Base-by-base conservation (phyloP, 345 rosid species). In the Euphorbia lathyris region DNA sequence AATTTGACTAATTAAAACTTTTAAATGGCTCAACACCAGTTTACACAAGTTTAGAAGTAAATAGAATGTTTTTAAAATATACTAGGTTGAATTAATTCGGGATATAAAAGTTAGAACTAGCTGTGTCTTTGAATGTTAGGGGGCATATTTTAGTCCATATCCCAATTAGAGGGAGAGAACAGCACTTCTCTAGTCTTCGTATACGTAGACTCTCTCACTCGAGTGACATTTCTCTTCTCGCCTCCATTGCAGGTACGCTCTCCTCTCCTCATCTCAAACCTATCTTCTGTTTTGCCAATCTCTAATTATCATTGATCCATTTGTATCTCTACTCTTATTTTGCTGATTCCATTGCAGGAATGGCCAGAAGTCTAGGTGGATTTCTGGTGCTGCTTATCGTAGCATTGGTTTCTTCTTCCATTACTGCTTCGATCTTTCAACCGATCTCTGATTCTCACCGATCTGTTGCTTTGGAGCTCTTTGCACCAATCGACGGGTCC, bases 371-470 rank as follows among this genome's bases (percentile, higher is more conserved):
- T 74, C 76, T 66, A 19, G 71, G 64, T 5, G 62, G 82, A 61
- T 86, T 82, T 77, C 77, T 85, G 65, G 75, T 81, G 20, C 58
- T 85, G 45, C 42, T 84, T 26, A 69, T 77, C 26, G 76, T 77
- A 34, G 72, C 86, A 61, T 79, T 87, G 86, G 82, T 86, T 71
- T 84, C 78, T 62, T 67, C 47, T 3, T 26, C 60, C 2, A 16
- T 77, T 43, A 83, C 91, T 59, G 86, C 91, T 59, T 75, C 90
- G 32, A 78, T 84, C 69, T 72, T 82, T 57, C 86, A 85, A n/a
- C 99, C 98, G 59, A 85, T 96, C 77, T 90, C 95, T 4, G 93
- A 86, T 58, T 71, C 89, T 76, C 98, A 96, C 80, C 90, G 97
- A 83, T 92, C 99, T 30, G 93, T 88, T n/a, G 98, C 99, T 73